phyloP scores from a whole-genome alignment of 345 rosid species.

The Noccaea caerulescens region DNA sequence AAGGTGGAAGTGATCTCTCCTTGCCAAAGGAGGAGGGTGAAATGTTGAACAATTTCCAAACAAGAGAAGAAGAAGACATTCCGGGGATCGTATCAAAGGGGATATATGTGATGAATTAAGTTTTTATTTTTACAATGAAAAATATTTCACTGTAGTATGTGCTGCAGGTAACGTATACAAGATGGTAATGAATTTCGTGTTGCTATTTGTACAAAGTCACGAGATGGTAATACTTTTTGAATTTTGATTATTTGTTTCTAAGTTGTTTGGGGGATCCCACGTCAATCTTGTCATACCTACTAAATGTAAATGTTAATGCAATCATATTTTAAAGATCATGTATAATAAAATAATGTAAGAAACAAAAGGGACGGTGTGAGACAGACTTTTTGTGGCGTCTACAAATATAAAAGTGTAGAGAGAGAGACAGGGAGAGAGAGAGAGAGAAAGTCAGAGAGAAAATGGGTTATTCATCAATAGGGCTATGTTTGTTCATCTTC shows the following conservation, averaged over 20 bases:
- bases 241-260: not conserved
- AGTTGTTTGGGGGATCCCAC: constrained; percentile 3
- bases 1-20: no score
- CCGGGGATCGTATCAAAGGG: no score
- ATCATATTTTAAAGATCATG: no score
- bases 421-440: not conserved
- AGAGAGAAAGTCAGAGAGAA: constrained; percentile 7
- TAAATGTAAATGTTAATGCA: not conserved
- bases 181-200: not conserved
- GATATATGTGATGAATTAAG: no score
- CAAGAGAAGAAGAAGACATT: no score
- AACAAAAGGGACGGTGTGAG: constrained; percentile 18
- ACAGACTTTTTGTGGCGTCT: constrained; percentile 23
- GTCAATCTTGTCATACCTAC: constrained; percentile 28
- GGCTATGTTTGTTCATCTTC: constrained; percentile 44
- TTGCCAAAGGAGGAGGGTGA: no score
- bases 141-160: no score
- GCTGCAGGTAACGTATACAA: no score
- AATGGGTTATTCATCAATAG: constrained; percentile 46
- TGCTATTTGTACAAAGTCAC: not conserved
- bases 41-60: no score
- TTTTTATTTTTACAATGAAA: no score
- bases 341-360: not conserved
- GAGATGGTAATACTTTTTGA: not conserved
- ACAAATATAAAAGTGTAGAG: not conserved